Evolutionary conservation across 2,329 filamentous ascomycete genomes (phyloP), one percentile per base, ranked within the genome.

Genomic region (Tolypocladium ovalisporum): DNA sequence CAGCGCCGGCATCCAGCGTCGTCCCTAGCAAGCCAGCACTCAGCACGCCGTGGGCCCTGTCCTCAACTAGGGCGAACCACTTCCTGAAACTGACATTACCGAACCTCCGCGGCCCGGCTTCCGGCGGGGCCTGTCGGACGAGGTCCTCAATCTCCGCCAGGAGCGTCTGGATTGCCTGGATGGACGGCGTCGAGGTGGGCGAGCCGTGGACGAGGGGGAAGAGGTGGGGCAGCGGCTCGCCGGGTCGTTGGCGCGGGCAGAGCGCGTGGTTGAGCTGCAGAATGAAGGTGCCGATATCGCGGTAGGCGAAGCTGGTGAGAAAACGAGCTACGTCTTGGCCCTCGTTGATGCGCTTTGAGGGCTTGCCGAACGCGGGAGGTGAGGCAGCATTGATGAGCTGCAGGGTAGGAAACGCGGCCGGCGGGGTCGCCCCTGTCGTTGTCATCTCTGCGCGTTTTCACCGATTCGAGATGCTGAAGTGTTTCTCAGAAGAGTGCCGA

Each of bases 71-170:
- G 53, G 81, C 75, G 69, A 87, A 82, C 93, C 94, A 99, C 63
- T 79, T 89, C 35, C 92, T 81, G 71, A 96, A 99, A 66, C 89
- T 93, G 52, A 89, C 77, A 69, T 99, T 99, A 37, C 94, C 94
- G 69, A 97, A 99, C 61, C 94, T 81, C 56, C 93, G 80, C 22
- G 93, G 92, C 17, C 92, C 92, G 8, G 85, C 83, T 65, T 95
- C 88, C 0, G 93, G 93, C 1, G 92, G 93, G 1, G 85, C 88
- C 66, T 92, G 84, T 19, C 87, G 82, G 54, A 96, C 83, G 54
- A 95, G 79, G 10, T 73, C 73, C 55, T 83, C 81, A 17, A 95
- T 76, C 54, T 77, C 80, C 7, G 77, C 73, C 19, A 97, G 74
- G 39, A 99, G 76, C 12, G 75, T 69, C 69, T 86, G 84, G 24